Evolutionary conservation across 176 grass and related monocot genomes (phyloP).

Genomic region (Musa beccarii): DNA sequence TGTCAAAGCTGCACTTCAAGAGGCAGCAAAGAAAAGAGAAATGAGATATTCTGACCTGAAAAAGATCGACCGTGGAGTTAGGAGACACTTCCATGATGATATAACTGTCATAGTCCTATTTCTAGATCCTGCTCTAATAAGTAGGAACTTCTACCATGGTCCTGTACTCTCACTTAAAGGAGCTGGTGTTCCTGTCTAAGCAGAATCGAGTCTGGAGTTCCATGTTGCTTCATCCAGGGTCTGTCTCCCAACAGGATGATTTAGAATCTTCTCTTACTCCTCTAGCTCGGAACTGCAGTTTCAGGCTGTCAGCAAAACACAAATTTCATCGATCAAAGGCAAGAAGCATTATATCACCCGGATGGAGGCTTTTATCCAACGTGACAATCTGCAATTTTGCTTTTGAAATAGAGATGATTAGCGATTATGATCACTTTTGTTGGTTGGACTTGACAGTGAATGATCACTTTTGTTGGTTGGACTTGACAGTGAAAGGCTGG

Average conservation of each 20-base stretch:
- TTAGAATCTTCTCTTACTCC: no score
- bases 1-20: conserved; percentile 4
- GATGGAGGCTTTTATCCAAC: no score
- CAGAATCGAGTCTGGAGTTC: not conserved
- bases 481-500: no score
- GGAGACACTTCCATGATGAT: conserved; percentile 21
- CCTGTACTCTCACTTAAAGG: not conserved
- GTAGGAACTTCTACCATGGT: not conserved
- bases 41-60: conserved; percentile 14
- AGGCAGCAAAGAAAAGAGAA: conserved; percentile 16
- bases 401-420: no score
- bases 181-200: not conserved
- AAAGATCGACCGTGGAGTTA: conserved; percentile 16
- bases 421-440: no score
- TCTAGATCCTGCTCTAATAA: conserved; percentile 2
- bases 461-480: no score
- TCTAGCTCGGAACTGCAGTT: not conserved
- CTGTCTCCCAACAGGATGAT: not conserved
- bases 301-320: not conserved
- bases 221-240: not conserved
- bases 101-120: conserved; percentile 16
- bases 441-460: no score
- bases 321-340: not conserved
- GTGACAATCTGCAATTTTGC: no score
- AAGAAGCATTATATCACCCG: no score